Evolutionary conservation across 1,139 yeast species (phyloP).

Genomic region (Geotrichum fermentans): DNA sequence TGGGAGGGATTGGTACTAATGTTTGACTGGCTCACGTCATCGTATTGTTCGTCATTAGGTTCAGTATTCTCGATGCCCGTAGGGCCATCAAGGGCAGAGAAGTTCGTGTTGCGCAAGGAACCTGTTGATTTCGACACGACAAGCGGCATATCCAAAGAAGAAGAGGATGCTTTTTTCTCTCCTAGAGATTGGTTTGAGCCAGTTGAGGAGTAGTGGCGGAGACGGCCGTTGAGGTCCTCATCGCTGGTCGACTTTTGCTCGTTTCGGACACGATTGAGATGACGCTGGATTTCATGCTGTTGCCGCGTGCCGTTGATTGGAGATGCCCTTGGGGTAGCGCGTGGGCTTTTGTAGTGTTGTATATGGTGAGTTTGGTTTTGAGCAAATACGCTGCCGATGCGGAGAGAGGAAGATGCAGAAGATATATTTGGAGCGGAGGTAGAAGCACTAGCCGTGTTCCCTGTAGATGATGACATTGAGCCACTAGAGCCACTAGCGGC

Average conservation of each 20-base stretch:
- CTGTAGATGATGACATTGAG: not conserved
- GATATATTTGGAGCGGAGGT: conserved; percentile 2
- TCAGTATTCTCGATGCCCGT: not conserved
- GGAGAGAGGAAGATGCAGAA: conserved; percentile 14
- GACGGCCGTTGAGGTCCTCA: conserved; percentile 12
- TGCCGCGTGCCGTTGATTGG: conserved; percentile 21
- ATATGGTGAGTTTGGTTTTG: conserved; percentile 2
- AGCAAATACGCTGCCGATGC: conserved; percentile 7
- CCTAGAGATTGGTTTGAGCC: conserved; percentile 11
- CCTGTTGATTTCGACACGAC: conserved; percentile 6
- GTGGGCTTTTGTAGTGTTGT: conserved; percentile 11
- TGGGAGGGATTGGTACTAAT: not conserved
- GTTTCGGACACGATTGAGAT: conserved; percentile 17
- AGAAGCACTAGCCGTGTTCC: not conserved
- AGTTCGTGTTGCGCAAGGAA: not conserved
- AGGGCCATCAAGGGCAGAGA: conserved; percentile 1
- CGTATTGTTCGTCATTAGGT: not conserved
- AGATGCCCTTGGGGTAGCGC: conserved; percentile 14
- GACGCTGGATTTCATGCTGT: conserved; percentile 20
- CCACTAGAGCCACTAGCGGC: conserved; percentile 1
- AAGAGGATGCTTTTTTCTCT: conserved; percentile 4
- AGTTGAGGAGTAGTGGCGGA: conserved; percentile 13
- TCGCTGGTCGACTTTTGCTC: conserved; percentile 10
- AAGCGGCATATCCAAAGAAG: conserved; percentile 3
- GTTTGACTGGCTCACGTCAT: not conserved